Conservation (phyloP, 2,329 filamentous ascomycete species). For the Colletotrichum navitas region DNA sequence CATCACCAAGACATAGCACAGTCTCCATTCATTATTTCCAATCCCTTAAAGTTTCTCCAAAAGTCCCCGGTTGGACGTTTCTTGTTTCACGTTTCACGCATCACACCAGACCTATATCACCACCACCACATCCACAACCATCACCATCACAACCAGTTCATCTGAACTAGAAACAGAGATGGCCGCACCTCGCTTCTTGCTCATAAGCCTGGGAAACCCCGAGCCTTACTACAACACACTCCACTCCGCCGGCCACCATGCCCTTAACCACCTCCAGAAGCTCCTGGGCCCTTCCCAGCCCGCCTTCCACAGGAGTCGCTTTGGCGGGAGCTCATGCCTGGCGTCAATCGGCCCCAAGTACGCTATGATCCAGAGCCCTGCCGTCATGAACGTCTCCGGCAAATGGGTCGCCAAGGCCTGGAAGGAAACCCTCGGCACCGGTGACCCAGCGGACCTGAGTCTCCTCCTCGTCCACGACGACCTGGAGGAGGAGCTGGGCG, state of each 20-base stretch:
- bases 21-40: not conserved
- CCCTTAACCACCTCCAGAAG: constrained; percentile 72
- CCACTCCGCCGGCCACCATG: constrained; percentile 88
- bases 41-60: constrained; percentile 1
- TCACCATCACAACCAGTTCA: not conserved
- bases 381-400: constrained; percentile 88
- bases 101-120: not conserved
- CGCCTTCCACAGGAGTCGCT: constrained; percentile 59
- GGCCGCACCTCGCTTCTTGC: constrained; percentile 70
- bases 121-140: not conserved
- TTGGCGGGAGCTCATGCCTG: constrained; percentile 65
- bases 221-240: constrained; percentile 80
- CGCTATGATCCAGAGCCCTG: constrained; percentile 80
- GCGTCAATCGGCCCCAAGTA: constrained; percentile 64
- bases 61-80: not conserved
- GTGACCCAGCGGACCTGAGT: constrained; percentile 53
- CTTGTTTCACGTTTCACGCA: too few species aligned
- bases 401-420: constrained; percentile 76
- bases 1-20: not conserved
- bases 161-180: constrained; percentile 14
- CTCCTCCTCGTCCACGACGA: constrained; percentile 92
- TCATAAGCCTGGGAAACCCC: constrained; percentile 91
- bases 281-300: constrained; percentile 61
- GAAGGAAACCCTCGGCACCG: constrained; percentile 63
- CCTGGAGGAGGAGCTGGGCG: constrained; percentile 78